A percentile compares a stretch with the other conserved stretches of the same genome.
Evolutionary conservation across 495 filamentous ascomycete genomes (phyloP).

Genomic region (Cudoniella acicularis): DNA sequence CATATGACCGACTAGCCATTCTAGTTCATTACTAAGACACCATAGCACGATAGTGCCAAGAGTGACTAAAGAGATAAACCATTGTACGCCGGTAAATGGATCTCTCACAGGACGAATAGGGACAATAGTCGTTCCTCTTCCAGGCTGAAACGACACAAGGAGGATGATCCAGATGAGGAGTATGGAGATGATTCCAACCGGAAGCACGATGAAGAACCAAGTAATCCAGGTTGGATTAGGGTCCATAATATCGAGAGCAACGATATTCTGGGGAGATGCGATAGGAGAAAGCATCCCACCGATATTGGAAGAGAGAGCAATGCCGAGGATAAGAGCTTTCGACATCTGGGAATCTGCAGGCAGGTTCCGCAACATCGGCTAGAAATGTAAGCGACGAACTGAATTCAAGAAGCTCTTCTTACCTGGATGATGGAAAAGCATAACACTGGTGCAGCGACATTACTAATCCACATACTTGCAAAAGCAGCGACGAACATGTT

Average conservation of each 20-base stretch:
- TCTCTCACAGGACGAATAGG: slow-evolving; percentile 87
- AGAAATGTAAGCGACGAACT: slow-evolving; percentile 1
- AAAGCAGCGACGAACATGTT: slow-evolving; percentile 99
- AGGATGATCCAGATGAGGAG: slow-evolving; percentile 86
- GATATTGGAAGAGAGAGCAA: slow-evolving; percentile 92
- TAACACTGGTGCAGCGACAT: slow-evolving; percentile 95
- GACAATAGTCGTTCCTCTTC: slow-evolving; percentile 82
- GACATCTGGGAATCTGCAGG: slow-evolving; percentile 86
- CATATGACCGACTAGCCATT: slow-evolving; percentile 92
- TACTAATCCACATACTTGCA: slow-evolving; percentile 98
- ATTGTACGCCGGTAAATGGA: slow-evolving; percentile 83
- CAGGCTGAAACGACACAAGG: slow-evolving; percentile 77
- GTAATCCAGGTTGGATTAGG: slow-evolving; percentile 85
- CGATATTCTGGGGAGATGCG: slow-evolving; percentile 94
- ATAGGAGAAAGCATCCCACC: slow-evolving; percentile 96
- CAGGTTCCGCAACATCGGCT: slow-evolving; percentile 92
- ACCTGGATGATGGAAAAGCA: slow-evolving; percentile 96
- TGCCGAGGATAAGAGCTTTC: slow-evolving; percentile 93
- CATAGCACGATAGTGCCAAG: slow-evolving; percentile 85
- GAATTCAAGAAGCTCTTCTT: slow-evolving; percentile 18
- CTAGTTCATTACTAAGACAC: slow-evolving; percentile 88
- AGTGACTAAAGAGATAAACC: slow-evolving; percentile 84
- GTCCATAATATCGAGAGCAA: slow-evolving; percentile 91
- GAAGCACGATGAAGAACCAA: slow-evolving; percentile 96
- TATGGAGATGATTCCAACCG: slow-evolving; percentile 88